phyloP scores from a whole-genome alignment of 2,329 filamentous ascomycete species.

The Alternaria sp. region DNA sequence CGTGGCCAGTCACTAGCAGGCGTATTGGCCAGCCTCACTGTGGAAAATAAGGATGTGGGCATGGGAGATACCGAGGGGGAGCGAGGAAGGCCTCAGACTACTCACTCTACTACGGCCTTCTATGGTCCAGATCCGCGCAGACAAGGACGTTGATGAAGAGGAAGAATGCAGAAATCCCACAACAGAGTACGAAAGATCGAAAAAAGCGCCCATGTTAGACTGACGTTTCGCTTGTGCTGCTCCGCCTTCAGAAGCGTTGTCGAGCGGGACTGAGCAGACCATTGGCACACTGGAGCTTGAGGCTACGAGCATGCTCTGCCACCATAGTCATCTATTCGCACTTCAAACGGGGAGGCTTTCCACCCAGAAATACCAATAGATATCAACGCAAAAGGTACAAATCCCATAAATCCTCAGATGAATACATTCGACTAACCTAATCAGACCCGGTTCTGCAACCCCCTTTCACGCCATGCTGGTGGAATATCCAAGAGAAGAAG shows the following conservation, averaged over 20 bases:
- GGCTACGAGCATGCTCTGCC: background rate
- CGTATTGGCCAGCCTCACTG: background rate
- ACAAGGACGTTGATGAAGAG: background rate
- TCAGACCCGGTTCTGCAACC: background rate
- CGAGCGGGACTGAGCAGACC: no score
- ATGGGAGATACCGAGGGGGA: background rate
- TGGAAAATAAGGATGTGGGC: background rate
- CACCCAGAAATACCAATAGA: background rate
- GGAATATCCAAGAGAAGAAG: background rate
- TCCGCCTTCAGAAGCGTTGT: fast-evolving
- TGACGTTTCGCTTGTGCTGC: background rate
- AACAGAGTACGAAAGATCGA: background rate
- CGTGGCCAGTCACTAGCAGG: background rate
- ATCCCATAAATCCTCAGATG: background rate
- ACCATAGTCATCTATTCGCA: background rate
- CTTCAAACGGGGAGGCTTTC: background rate
- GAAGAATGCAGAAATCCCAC: background rate
- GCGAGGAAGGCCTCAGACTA: background rate
- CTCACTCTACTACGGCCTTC: background rate
- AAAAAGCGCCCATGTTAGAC: background rate
- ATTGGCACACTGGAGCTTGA: background rate
- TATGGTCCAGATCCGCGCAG: constrained; percentile 10
- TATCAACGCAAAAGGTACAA: background rate
- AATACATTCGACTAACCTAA: background rate
- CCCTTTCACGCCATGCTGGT: background rate